Evolutionary conservation across 2,329 filamentous ascomycete species (phyloP).

Genomic region (Pseudogymnoascus verrucosus): DNA sequence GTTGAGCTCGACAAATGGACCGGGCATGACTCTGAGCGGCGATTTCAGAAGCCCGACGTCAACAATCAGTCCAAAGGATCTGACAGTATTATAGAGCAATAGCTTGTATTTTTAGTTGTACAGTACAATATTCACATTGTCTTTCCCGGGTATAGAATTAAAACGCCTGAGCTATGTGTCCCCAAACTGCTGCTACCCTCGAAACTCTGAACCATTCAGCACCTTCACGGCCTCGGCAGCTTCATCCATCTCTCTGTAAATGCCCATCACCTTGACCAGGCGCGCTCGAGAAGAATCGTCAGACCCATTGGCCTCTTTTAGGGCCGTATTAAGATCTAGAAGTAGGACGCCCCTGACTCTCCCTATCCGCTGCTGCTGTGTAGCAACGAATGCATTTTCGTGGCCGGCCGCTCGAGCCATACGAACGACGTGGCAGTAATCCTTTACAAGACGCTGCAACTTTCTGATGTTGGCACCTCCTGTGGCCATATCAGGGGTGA

Average conservation of each 20-base stretch:
- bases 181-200: conserved; percentile 19
- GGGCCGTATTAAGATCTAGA: conserved; percentile 54
- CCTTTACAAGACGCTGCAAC: conserved; percentile 47
- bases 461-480: conserved; percentile 26
- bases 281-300: conserved; percentile 32
- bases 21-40: conserved; percentile 80
- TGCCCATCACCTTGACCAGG: conserved; percentile 47
- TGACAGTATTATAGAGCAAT: conserved; percentile 46
- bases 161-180: conserved; percentile 40
- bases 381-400: conserved; percentile 54
- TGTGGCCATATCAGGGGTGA: conserved; percentile 19
- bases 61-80: conserved; percentile 42
- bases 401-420: conserved; percentile 43
- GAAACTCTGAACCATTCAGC: conserved; percentile 22
- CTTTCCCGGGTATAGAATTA: conserved; percentile 25
- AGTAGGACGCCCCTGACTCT: conserved; percentile 55
- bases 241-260: conserved; percentile 56
- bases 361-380: conserved; percentile 46
- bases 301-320: conserved; percentile 46
- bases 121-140: conserved; percentile 27
- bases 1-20: conserved; percentile 77
- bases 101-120: conserved; percentile 28
- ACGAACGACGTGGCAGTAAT: conserved; percentile 48
- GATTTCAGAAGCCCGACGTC: conserved; percentile 59
- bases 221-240: conserved; percentile 50